These are phyloP conservation scores for Porcisia hertigi DNA, from an alignment of 208 protist genomes.

Conservation along the genomic window DNA sequence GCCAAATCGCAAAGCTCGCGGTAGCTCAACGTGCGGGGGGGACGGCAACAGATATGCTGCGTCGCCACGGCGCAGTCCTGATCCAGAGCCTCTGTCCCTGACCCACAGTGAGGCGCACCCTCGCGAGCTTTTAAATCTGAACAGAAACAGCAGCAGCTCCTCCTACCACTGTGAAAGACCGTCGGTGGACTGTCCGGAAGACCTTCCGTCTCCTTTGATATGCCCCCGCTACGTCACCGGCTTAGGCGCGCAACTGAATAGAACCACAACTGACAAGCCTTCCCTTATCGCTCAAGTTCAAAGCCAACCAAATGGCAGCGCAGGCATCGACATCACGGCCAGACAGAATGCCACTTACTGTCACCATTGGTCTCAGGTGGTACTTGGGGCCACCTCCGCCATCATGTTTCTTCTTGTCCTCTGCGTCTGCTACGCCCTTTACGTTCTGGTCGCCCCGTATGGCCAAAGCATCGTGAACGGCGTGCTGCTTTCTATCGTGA, in stretches of 20 bases:
- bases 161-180: neutral
- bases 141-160: neutral
- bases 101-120: neutral
- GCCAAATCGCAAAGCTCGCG: neutral
- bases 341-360: conserved; percentile 17
- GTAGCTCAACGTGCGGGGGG: neutral
- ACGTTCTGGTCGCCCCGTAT: conserved; percentile 60
- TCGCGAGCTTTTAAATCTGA: neutral
- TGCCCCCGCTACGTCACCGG: neutral
- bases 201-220: neutral
- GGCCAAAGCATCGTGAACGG: conserved; percentile 45
- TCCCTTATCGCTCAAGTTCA: neutral
- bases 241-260: neutral
- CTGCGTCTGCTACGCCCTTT: conserved; percentile 43
- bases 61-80: neutral
- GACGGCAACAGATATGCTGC: neutral
- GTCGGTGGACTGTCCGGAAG: conserved; percentile 1
- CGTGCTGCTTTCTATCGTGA: conserved; percentile 64
- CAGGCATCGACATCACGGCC: neutral
- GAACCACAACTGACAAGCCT: no score
- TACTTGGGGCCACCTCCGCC: conserved; percentile 50
- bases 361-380: conserved; percentile 47
- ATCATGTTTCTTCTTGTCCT: conserved; percentile 56
- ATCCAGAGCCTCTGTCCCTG: neutral
- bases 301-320: no score